Evolutionary conservation across 163 green algal genomes (phyloP).

Genomic region (Chlorella variabilis): DNA sequence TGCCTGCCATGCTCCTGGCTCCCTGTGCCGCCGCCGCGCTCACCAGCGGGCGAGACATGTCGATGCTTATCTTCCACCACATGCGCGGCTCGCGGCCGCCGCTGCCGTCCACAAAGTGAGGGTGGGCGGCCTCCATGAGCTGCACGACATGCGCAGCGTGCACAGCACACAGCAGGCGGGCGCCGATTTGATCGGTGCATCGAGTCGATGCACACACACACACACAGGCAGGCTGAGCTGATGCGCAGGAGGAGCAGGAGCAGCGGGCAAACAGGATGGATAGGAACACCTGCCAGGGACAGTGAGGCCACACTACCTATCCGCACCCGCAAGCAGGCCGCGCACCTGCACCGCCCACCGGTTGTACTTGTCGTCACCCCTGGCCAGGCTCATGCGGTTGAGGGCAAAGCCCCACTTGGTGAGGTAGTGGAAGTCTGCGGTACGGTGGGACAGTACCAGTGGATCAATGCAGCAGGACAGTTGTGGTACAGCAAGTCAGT

Average conservation of each 20-base stretch:
- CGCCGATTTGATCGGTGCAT: too few relatives aligned
- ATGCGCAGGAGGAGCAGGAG: too few relatives aligned
- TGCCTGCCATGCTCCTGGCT: too few relatives aligned
- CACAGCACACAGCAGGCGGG: not conserved
- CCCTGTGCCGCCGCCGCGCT: not conserved
- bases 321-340: too few relatives aligned
- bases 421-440: constrained; percentile 61
- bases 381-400: constrained; percentile 40
- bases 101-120: constrained; percentile 44
- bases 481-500: too few relatives aligned
- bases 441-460: too few relatives aligned
- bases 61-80: constrained; percentile 51
- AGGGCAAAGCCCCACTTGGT: constrained; percentile 62
- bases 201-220: too few relatives aligned
- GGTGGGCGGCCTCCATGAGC: constrained; percentile 46
- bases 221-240: not conserved
- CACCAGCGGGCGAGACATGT: constrained; percentile 52
- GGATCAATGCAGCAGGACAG: too few relatives aligned
- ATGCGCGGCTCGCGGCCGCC: constrained; percentile 34
- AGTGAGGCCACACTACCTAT: too few relatives aligned
- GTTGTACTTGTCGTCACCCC: constrained; percentile 43
- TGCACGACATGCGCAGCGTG: not conserved
- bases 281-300: not conserved
- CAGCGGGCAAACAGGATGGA: too few relatives aligned
- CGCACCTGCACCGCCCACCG: constrained; percentile 42